Percentiles rank a stretch among this genome's conserved stretches.
Evolutionary conservation across 805 yeast species (phyloP).

Genomic region (Lipomyces lipofer): DNA sequence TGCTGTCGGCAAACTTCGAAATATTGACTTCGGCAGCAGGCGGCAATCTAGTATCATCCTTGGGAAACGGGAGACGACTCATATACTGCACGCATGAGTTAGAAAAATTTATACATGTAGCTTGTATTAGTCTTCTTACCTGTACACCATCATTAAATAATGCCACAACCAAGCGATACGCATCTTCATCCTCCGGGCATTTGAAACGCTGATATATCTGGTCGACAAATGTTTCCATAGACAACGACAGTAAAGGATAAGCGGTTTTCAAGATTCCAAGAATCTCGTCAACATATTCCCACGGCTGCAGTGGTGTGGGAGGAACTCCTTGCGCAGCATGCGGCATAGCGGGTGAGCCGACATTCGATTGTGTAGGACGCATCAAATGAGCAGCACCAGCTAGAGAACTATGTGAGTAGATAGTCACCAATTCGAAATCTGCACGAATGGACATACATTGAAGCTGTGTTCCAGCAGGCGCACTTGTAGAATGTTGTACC

Average conservation of each 20-base stretch:
- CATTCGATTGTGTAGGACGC: constrained; percentile 12
- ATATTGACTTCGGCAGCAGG: constrained; percentile 88
- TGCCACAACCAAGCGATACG: constrained; percentile 90
- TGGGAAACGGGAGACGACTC: constrained; percentile 81
- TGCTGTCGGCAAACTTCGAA: constrained; percentile 86
- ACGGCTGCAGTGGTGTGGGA: constrained; percentile 56
- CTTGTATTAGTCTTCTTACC: too few species aligned
- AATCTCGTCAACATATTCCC: constrained; percentile 90
- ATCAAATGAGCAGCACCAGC: constrained; percentile 16
- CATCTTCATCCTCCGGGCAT: constrained; percentile 92
- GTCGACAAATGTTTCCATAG: constrained; percentile 91
- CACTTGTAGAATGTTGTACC: constrained; percentile 7
- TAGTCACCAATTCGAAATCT: too few species aligned
- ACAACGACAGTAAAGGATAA: constrained; percentile 87
- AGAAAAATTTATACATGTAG: neutral
- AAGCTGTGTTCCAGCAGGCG: neutral
- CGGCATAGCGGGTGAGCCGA: constrained; percentile 17
- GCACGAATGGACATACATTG: neutral
- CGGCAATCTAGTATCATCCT: constrained; percentile 85
- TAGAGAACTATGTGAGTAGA: neutral
- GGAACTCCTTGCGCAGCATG: constrained; percentile 29
- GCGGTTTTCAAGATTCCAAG: constrained; percentile 96
- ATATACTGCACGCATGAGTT: too few species aligned
- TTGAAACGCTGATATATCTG: constrained; percentile 93
- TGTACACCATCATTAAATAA: constrained; percentile 90